A percentile compares a stretch with the other conserved stretches of the same genome.
Conservation (phyloP, 2,329 filamentous ascomycete genomes). For the Talaromyces sp. region DNA sequence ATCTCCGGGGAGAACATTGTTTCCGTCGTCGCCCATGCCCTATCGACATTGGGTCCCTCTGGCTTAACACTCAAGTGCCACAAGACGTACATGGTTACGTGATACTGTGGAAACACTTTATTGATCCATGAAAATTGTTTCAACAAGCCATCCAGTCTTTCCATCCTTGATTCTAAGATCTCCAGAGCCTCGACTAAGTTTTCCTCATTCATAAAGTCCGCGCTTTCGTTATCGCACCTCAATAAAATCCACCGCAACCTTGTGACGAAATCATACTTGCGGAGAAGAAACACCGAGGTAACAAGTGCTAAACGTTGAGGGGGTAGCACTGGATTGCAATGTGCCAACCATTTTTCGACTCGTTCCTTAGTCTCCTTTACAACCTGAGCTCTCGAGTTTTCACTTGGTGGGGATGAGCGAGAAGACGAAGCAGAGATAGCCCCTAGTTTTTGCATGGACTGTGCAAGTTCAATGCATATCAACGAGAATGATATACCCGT, state of each 20-base stretch:
- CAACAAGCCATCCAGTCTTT: neutral
- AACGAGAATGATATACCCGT: neutral
- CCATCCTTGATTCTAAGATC: neutral
- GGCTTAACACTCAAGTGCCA: constrained; percentile 42
- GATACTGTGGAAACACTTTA: constrained; percentile 40
- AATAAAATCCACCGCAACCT: neutral
- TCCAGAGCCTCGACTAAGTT: neutral
- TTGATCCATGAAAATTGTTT: constrained; percentile 26
- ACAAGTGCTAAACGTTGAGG: neutral
- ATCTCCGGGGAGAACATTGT: neutral
- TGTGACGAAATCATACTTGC: neutral
- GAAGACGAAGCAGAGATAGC: neutral
- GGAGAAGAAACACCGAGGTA: neutral
- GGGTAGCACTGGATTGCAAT: neutral
- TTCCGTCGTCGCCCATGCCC: constrained; percentile 26
- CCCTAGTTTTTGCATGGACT: neutral
- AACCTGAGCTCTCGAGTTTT: neutral
- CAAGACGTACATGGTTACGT: constrained; percentile 41
- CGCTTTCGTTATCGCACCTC: neutral
- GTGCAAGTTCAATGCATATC: neutral
- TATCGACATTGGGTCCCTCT: constrained; percentile 19
- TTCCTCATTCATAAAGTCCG: neutral
- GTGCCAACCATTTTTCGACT: neutral
- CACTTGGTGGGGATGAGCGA: neutral
- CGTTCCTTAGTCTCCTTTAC: neutral